Evolutionary conservation across 2,329 filamentous ascomycete genomes (phyloP).

Genomic region (Didymella pomorum): DNA sequence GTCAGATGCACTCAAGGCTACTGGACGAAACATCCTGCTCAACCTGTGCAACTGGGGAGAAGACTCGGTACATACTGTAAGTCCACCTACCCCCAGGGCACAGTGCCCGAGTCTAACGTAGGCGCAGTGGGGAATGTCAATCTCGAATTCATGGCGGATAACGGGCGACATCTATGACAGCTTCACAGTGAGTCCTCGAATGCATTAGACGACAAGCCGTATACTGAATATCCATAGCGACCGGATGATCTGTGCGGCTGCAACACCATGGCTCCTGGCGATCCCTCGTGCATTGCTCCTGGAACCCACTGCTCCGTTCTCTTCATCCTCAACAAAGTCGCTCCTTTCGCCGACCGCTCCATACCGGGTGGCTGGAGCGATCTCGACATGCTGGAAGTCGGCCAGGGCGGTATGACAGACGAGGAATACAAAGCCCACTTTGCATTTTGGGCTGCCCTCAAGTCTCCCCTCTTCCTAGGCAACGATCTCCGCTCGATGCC

Average conservation of each 20-base stretch:
- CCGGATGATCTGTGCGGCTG: conserved; percentile 40
- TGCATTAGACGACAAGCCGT: not conserved
- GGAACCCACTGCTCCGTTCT: conserved; percentile 41
- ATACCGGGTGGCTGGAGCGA: conserved; percentile 43
- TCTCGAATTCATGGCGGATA: conserved; percentile 48
- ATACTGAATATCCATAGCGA: conserved; percentile 18
- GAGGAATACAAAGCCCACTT: conserved; percentile 52
- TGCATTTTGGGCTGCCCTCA: conserved; percentile 53
- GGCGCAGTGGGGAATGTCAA: conserved; percentile 44
- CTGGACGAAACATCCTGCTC: conserved; percentile 36
- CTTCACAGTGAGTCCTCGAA: conserved; percentile 24
- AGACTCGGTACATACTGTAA: conserved; percentile 40
- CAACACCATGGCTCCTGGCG: conserved; percentile 35
- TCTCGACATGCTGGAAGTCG: conserved; percentile 44
- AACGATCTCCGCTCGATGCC: conserved; percentile 51
- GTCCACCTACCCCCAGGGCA: not conserved
- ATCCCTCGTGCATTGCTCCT: conserved; percentile 36
- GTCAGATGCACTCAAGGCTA: conserved; percentile 35
- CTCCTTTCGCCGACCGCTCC: conserved; percentile 37
- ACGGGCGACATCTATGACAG: conserved; percentile 44
- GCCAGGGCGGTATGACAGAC: conserved; percentile 40
- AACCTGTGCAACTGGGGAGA: conserved; percentile 50
- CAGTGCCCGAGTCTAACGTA: conserved; percentile 6
- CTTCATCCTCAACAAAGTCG: conserved; percentile 43
- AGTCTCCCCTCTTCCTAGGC: conserved; percentile 56